Conservation (phyloP, 441 rosid species). For the Dalechampia spathulata region DNA sequence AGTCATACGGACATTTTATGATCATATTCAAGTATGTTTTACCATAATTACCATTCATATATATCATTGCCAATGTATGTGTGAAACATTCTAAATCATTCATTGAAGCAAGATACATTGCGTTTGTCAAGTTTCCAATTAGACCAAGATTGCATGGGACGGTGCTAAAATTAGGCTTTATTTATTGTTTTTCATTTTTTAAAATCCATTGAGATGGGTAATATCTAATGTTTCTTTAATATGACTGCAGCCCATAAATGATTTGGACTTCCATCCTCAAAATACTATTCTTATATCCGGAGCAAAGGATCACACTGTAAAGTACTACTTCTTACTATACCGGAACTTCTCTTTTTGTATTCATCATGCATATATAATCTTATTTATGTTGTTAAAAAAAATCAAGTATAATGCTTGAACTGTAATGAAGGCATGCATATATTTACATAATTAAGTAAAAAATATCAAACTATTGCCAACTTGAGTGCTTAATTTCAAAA, state of each 20-base stretch:
- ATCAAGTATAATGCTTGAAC: background rate
- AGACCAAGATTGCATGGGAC: no score
- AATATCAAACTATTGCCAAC: background rate
- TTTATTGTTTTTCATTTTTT: no score
- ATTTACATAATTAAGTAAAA: background rate
- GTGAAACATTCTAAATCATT: background rate
- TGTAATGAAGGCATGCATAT: background rate
- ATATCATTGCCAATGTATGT: background rate
- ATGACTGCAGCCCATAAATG: constrained; percentile 66
- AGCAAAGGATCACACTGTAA: constrained; percentile 75
- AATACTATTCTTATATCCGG: constrained; percentile 60
- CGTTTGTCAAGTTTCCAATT: no score
- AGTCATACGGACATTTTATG: constrained; percentile 80
- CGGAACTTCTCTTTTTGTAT: no score
- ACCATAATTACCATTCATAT: constrained; percentile 10
- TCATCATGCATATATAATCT: background rate
- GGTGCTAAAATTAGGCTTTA: no score
- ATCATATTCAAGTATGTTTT: constrained; percentile 57
- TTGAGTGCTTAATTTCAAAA: background rate
- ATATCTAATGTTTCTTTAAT: constrained; percentile 13
- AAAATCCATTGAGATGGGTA: no score
- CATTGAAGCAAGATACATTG: background rate
- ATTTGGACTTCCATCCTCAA: constrained; percentile 88
- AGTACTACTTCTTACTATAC: constrained; percentile 30
- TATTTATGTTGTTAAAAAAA: background rate